Evolutionary conservation across 164 flowering plant genomes (phyloP).

Genomic region (Nymphaea thermarum): DNA sequence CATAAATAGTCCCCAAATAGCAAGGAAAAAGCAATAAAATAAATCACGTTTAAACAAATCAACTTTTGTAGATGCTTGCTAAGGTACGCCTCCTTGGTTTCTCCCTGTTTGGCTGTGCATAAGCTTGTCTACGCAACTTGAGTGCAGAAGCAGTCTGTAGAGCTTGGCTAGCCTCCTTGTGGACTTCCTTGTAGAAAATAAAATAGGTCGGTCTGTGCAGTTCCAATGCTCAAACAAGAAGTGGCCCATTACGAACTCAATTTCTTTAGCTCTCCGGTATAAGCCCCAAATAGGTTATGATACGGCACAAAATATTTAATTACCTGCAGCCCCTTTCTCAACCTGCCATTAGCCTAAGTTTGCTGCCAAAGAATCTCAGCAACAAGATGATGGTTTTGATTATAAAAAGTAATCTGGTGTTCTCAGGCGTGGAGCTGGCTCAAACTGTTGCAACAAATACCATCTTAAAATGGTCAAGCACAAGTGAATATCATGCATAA

Average conservation of each 20-base stretch:
- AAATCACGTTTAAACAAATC: not conserved
- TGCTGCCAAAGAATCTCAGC: conserved; percentile 11
- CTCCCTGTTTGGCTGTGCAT: conserved; percentile 65
- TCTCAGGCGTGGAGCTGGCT: conserved; percentile 96
- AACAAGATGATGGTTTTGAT: conserved; percentile 6
- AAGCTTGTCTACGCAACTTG: conserved; percentile 73
- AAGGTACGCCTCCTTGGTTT: conserved; percentile 74
- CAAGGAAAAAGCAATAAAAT: too few species aligned
- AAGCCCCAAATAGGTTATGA: conserved; percentile 11
- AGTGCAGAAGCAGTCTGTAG: conserved; percentile 60
- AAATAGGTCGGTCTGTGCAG: not conserved
- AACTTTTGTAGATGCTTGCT: conserved; percentile 69
- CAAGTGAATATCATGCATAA: too few species aligned
- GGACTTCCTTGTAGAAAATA: conserved; percentile 61
- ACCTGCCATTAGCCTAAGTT: conserved; percentile 13
- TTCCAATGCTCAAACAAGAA: conserved; percentile 13
- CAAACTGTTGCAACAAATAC: conserved; percentile 43
- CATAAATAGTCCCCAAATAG: too few species aligned
- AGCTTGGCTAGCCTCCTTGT: conserved; percentile 74
- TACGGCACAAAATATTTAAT: conserved; percentile 9
- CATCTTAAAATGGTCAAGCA: too few species aligned
- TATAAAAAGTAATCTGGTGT: conserved; percentile 93
- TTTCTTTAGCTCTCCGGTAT: conserved; percentile 13
- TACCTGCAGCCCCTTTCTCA: conserved; percentile 7
- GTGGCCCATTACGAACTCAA: conserved; percentile 9